Evolutionary conservation across 176 grass and related monocot species (phyloP), one percentile per base, ranked within the genome.

Genomic region (Triticum monococcum): DNA sequence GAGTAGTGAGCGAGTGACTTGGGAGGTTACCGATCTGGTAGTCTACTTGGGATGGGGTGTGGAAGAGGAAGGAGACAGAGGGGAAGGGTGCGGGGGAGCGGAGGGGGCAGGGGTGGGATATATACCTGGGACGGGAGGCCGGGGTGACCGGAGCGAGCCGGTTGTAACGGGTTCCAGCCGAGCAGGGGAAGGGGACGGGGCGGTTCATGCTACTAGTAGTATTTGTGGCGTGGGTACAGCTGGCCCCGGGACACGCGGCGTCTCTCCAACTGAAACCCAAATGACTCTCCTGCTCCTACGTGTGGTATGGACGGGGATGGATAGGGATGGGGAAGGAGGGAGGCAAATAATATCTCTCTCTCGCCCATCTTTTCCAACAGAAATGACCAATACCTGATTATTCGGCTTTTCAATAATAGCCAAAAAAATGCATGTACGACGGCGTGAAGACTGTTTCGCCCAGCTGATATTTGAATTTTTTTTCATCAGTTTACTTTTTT

Each of bases 131-230:
- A 72, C 22, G 2, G 20, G 70, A 72, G 35, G 33, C 2, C 7
- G 5, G 4, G 31, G 16, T 20, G 18, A 72, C 68, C 36, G 68
- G 68, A 1, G 1, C 3, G 37, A 2, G 70, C 70, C 70, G 70
- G 70, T 74, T 16, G 38, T 74, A 75, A 28, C 41, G 40, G 72
- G 41, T 75, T 75, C 41, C 72, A 75, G 72, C 72, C 72, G 8
- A 25, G 23, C 71, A 74, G 16, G 40, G 40, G 40, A 74, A 48
- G 70, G 22, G 13, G 38, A 25, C 11, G 68, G 68, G 33, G 32
- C 31, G 17, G 67, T 70, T 70, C 32, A 36, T 36, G 35, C 33
- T 35, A 5, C 33, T 69, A 18, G 65, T 16, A 33, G 65, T 16
- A 33, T 17, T 13, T 43, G 66, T 20, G 31, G 33, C 33, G 17